Evolutionary conservation across 2,329 filamentous ascomycete genomes (phyloP).

Genomic region (Lachnellula cervina): DNA sequence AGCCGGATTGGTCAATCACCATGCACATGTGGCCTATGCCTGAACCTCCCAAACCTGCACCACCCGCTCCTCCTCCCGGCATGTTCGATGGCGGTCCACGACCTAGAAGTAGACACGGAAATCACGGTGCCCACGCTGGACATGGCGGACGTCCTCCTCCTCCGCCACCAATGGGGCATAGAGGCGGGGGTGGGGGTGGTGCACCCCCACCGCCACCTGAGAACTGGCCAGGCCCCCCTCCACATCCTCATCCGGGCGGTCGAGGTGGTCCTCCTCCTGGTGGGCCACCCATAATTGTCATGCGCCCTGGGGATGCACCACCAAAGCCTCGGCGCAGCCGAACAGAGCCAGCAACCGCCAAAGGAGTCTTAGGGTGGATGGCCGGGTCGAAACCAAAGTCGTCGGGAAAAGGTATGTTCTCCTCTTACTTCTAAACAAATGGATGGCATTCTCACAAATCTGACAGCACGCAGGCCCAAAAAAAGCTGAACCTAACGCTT

Average conservation of each 20-base stretch:
- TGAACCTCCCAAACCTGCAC: constrained; percentile 32
- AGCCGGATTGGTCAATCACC: constrained; percentile 69
- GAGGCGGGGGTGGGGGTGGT: constrained; percentile 7
- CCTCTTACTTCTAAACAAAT: neutral
- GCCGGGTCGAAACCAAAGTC: constrained; percentile 23
- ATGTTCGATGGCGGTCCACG: constrained; percentile 5
- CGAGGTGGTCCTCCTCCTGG: constrained; percentile 3
- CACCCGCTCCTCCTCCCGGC: constrained; percentile 13
- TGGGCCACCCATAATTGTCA: constrained; percentile 15
- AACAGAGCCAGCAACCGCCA: constrained; percentile 8
- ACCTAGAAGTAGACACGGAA: constrained; percentile 7
- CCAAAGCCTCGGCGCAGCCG: constrained; percentile 12
- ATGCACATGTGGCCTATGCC: constrained; percentile 65
- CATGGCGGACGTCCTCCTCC: constrained; percentile 5
- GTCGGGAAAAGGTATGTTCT: constrained; percentile 27
- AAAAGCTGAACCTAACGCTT: constrained; percentile 26
- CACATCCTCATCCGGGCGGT: constrained; percentile 11
- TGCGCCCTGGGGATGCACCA: neutral
- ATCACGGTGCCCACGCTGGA: neutral
- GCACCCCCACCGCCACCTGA: neutral
- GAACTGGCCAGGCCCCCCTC: neutral
- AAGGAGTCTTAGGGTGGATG: constrained; percentile 26
- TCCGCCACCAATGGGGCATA: constrained; percentile 7
- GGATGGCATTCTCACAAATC: neutral
- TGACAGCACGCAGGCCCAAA: constrained; percentile 21